Evolutionary conservation across 768 basidiomycete genomes (phyloP).

Genomic region (Boletus subcaerulescens): DNA sequence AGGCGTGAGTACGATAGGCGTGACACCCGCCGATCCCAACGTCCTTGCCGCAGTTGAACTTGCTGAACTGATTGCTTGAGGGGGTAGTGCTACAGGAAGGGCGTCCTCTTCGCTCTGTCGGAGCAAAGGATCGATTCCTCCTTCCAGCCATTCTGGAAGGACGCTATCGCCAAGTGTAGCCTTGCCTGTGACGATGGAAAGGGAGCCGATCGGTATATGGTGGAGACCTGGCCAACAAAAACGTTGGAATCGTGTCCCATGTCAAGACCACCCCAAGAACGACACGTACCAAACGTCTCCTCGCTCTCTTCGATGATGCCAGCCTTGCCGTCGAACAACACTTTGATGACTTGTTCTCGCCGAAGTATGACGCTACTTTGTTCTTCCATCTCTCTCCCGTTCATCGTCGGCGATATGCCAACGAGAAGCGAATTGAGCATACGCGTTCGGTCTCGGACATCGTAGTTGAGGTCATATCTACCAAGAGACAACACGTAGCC

Average conservation of each 20-base stretch:
- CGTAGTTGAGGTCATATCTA: constrained; percentile 84
- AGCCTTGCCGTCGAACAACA: constrained; percentile 77
- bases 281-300: constrained; percentile 31
- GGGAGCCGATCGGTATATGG: constrained; percentile 57
- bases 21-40: constrained; percentile 29
- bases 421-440: constrained; percentile 70
- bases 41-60: constrained; percentile 25
- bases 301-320: constrained; percentile 41
- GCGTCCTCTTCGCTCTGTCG: constrained; percentile 65
- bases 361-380: constrained; percentile 74
- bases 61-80: constrained; percentile 42
- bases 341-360: constrained; percentile 74
- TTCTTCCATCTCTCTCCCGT: constrained; percentile 41
- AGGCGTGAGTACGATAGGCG: constrained; percentile 60
- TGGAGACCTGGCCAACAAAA: constrained; percentile 32
- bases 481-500: constrained; percentile 81
- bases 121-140: constrained; percentile 74
- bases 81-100: constrained; percentile 26
- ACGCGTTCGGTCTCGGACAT: constrained; percentile 87
- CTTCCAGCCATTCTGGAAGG: constrained; percentile 86
- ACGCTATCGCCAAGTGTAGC: constrained; percentile 39
- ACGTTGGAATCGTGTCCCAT: constrained; percentile 2
- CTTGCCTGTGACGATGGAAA: constrained; percentile 59
- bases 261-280: not conserved
- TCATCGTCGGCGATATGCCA: constrained; percentile 45